These are phyloP conservation scores for Macrocybe gigantea DNA, from an alignment of 768 basidiomycete genomes.

Conservation along the genomic window DNA sequence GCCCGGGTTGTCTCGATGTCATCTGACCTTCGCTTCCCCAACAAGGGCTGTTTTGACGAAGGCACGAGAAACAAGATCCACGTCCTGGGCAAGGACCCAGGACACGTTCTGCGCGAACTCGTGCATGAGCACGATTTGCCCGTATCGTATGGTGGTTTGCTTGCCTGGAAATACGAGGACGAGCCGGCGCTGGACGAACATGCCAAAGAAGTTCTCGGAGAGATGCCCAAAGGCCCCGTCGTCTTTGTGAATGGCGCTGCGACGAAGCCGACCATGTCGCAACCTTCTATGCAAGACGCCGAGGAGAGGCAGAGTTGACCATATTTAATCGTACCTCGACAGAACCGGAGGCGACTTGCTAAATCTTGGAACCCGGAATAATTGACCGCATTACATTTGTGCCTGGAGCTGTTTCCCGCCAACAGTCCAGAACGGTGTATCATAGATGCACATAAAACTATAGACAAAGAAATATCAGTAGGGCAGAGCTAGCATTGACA, in stretches of 20 bases:
- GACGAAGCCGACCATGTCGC: slow-evolving; percentile 12
- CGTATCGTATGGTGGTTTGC: slow-evolving; percentile 63
- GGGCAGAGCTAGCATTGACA: no score
- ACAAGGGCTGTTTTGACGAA: slow-evolving; percentile 73
- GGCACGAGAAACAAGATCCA: slow-evolving; percentile 74
- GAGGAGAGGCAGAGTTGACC: background rate
- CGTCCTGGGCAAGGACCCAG: slow-evolving; percentile 60
- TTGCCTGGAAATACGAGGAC: slow-evolving; percentile 67
- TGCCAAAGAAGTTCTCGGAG: slow-evolving; percentile 36
- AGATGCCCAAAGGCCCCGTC: slow-evolving; percentile 53
- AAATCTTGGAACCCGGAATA: no score
- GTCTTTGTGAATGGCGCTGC: slow-evolving; percentile 42
- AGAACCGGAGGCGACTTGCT: no score
- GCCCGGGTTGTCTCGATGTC: background rate
- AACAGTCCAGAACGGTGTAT: no score
- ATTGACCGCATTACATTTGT: background rate
- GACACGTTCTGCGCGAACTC: slow-evolving; percentile 43
- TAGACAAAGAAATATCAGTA: no score
- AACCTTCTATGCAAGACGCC: background rate
- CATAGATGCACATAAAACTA: no score
- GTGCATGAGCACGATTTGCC: slow-evolving; percentile 48
- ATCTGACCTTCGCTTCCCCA: background rate
- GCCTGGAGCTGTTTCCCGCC: background rate
- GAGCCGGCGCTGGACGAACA: slow-evolving; percentile 60
- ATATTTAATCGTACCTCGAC: background rate